A percentile compares a stretch with the other conserved stretches of the same genome.
phyloP scores from a whole-genome alignment of 768 basidiomycete species.

The Sarcodon sp. region DNA sequence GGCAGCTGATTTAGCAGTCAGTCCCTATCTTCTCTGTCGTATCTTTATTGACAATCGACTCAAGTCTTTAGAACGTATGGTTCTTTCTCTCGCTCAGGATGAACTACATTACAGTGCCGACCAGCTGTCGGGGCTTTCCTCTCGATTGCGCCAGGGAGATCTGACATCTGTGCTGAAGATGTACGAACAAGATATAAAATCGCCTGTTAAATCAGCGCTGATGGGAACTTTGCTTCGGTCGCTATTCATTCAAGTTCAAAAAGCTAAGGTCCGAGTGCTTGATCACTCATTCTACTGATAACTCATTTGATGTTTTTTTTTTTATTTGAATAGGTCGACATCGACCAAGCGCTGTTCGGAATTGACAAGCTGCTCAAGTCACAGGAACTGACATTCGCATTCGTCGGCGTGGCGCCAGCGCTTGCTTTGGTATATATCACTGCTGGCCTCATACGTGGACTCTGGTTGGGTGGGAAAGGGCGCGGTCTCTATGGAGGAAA shows the following conservation, averaged over 20 bases:
- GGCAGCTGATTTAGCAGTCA: constrained; percentile 71
- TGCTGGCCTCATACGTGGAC: constrained; percentile 34
- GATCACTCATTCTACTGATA: background rate
- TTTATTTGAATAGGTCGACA: constrained; percentile 53
- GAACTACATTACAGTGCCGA: constrained; percentile 50
- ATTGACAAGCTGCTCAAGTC: constrained; percentile 91
- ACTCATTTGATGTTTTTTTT: background rate
- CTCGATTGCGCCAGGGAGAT: constrained; percentile 65
- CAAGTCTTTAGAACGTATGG: constrained; percentile 90
- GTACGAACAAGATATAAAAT: constrained; percentile 76
- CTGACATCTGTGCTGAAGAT: constrained; percentile 76
- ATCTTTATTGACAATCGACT: background rate
- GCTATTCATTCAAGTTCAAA: constrained; percentile 87
- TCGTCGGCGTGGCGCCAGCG: constrained; percentile 90
- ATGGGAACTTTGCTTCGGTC: constrained; percentile 73
- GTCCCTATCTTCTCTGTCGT: constrained; percentile 6
- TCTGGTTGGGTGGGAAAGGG: constrained; percentile 39
- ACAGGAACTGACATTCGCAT: constrained; percentile 92
- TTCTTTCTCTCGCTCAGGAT: constrained; percentile 72
- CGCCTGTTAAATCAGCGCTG: constrained; percentile 72
- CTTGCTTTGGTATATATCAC: constrained; percentile 66
- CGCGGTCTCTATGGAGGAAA: constrained; percentile 46
- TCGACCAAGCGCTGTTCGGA: constrained; percentile 79
- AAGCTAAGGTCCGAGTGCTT: constrained; percentile 64
- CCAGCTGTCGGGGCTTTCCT: constrained; percentile 54